Conservation (phyloP, 805 yeast species). For the Teunomyces kruisii region DNA sequence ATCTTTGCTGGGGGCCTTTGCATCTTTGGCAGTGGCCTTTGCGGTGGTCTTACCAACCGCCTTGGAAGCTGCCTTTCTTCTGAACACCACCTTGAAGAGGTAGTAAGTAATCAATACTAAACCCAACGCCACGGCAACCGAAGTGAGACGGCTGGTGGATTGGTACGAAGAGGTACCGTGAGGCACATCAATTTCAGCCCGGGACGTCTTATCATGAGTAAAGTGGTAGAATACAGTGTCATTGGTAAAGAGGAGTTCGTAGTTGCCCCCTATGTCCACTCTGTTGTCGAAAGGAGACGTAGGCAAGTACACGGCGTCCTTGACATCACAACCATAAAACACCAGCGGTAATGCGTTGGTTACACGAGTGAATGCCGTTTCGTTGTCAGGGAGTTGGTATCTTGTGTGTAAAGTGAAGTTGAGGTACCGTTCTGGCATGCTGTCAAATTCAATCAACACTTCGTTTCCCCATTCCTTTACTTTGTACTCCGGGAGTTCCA, state of each 20-base stretch:
- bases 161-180: conserved; percentile 9
- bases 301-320: conserved; percentile 25
- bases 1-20: too few relatives aligned
- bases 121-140: conserved; percentile 10
- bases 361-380: conserved; percentile 11
- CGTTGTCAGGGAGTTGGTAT: conserved; percentile 33
- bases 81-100: conserved; percentile 2
- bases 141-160: conserved; percentile 5
- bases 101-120: conserved; percentile 5
- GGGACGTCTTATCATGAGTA: not conserved
- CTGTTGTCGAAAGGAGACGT: conserved; percentile 39
- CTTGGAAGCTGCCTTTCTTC: not conserved
- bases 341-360: conserved; percentile 23
- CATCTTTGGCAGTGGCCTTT: too few relatives aligned
- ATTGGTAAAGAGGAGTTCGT: conserved; percentile 37
- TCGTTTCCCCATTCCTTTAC: conserved; percentile 42
- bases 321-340: conserved; percentile 39
- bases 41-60: too few relatives aligned
- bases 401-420: conserved; percentile 38
- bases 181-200: conserved; percentile 8
- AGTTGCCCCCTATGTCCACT: conserved; percentile 29
- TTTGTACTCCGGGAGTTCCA: conserved; percentile 42
- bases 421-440: conserved; percentile 10
- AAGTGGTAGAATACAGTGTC: conserved; percentile 41
- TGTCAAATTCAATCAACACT: conserved; percentile 27